These are phyloP conservation scores for Arthrinium phaeospermum DNA, from an alignment of 2,329 filamentous ascomycete species.

Conservation along the genomic window DNA sequence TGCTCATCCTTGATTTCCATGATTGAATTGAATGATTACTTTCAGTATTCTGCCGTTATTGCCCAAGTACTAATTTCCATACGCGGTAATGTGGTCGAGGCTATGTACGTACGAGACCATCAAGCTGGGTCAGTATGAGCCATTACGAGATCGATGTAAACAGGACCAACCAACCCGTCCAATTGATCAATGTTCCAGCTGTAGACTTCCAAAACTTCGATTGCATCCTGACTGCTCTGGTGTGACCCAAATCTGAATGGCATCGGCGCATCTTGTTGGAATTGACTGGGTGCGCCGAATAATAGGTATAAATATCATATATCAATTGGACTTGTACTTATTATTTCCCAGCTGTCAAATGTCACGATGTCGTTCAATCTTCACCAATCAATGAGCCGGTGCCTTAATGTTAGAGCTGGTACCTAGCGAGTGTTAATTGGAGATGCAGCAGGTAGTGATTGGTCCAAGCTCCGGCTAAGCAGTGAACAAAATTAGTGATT, in stretches of 20 bases:
- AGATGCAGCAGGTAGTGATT: not conserved
- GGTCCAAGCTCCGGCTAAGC: slow-evolving; percentile 9
- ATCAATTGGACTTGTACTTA: too few relatives aligned
- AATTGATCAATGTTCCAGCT: too few relatives aligned
- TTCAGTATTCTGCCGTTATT: not conserved
- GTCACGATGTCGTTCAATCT: not conserved
- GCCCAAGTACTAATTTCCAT: not conserved
- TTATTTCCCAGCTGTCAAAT: not conserved
- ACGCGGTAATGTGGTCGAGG: not conserved
- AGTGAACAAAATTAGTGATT: slow-evolving; percentile 13
- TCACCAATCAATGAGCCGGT: not conserved
- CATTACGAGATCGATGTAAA: not conserved
- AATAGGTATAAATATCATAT: not conserved
- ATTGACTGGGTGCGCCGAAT: not conserved
- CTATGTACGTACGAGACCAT: not conserved
- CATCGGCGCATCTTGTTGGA: too few relatives aligned
- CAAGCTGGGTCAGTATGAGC: not conserved
- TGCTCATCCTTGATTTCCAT: not conserved
- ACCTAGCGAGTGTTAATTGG: not conserved
- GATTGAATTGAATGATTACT: not conserved
- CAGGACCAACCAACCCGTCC: not conserved
- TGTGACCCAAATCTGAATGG: too few relatives aligned
- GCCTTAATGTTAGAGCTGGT: too few relatives aligned
- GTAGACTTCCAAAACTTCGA: too few relatives aligned
- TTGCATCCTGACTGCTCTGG: too few relatives aligned